A percentile compares a stretch with the other conserved stretches of the same genome.
These are phyloP conservation scores for Aspergillus aculeatinus DNA, from an alignment of 2,329 filamentous ascomycete species.

Conservation along the genomic window DNA sequence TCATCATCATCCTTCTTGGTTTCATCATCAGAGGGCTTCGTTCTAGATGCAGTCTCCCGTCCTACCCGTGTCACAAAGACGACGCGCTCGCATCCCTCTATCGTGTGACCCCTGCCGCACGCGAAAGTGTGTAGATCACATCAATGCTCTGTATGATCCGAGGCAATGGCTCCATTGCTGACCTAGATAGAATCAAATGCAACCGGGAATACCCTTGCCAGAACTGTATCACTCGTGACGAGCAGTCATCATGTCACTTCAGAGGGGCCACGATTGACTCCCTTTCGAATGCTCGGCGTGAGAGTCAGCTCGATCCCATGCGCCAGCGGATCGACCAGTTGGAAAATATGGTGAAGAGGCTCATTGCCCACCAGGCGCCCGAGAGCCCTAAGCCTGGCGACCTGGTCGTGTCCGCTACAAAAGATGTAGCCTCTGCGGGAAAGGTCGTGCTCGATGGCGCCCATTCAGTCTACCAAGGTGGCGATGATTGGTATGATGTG, in stretches of 20 bases:
- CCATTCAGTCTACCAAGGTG: slow-evolving; percentile 8
- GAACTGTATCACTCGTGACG: slow-evolving; percentile 6
- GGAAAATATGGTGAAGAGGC: slow-evolving; percentile 8
- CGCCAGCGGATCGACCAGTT: slow-evolving; percentile 10
- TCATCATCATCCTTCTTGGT: too few species aligned
- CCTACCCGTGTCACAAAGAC: background rate
- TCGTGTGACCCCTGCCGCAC: slow-evolving; percentile 13
- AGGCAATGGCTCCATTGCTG: background rate
- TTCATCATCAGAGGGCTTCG: too few species aligned
- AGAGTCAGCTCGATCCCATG: background rate
- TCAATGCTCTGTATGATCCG: too few species aligned
- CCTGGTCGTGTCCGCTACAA: background rate
- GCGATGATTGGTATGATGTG: slow-evolving; percentile 13
- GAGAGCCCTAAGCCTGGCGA: background rate
- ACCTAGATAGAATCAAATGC: slow-evolving; percentile 11
- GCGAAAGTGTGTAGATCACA: slow-evolving; percentile 6
- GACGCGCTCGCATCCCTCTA: slow-evolving; percentile 8
- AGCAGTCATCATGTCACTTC: slow-evolving; percentile 1
- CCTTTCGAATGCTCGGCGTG: background rate
- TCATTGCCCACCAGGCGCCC: slow-evolving; percentile 1
- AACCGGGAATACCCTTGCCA: slow-evolving; percentile 12
- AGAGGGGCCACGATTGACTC: background rate
- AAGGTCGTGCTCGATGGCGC: slow-evolving; percentile 7
- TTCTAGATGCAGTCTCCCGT: background rate
- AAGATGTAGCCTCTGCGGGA: background rate